Percentiles rank a stretch among this genome's conserved stretches.
Evolutionary conservation across 148 eudicot species (phyloP).

Genomic region (Arbutus unedo): DNA sequence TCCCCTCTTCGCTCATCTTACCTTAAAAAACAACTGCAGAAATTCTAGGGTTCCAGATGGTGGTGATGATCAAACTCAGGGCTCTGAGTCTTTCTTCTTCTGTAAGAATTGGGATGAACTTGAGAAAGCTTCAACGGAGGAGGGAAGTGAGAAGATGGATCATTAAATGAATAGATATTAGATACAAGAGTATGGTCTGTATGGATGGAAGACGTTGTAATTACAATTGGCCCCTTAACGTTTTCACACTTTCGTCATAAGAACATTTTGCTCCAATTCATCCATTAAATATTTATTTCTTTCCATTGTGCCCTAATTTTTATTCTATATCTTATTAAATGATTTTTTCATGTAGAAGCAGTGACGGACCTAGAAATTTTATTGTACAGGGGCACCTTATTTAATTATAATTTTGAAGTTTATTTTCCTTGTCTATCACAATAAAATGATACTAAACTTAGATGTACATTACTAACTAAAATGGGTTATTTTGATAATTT

Average conservation of each 20-base stretch:
- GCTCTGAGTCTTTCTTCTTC: background rate
- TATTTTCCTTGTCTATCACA: too few relatives aligned
- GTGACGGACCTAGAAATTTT: too few relatives aligned
- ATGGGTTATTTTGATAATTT: too few relatives aligned
- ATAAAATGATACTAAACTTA: too few relatives aligned
- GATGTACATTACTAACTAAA: too few relatives aligned
- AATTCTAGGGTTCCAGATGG: background rate
- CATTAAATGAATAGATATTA: background rate
- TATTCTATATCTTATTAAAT: too few relatives aligned
- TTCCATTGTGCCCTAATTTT: background rate
- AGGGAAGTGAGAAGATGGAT: background rate
- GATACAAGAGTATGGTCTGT: background rate
- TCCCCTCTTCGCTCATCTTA: constrained; percentile 15
- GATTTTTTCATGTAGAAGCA: too few relatives aligned
- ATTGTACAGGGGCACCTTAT: too few relatives aligned
- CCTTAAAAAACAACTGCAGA: background rate
- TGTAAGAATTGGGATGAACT: background rate
- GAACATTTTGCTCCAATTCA: background rate
- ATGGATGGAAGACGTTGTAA: background rate
- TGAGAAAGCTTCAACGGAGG: background rate
- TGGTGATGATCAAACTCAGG: background rate
- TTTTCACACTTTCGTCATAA: background rate
- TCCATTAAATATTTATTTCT: background rate
- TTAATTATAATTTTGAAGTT: too few relatives aligned
- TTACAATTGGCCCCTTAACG: background rate